A percentile compares a stretch with the other conserved stretches of the same genome.
Evolutionary conservation across 2,329 filamentous ascomycete genomes (phyloP).

Genomic region (Aphanocladium album): DNA sequence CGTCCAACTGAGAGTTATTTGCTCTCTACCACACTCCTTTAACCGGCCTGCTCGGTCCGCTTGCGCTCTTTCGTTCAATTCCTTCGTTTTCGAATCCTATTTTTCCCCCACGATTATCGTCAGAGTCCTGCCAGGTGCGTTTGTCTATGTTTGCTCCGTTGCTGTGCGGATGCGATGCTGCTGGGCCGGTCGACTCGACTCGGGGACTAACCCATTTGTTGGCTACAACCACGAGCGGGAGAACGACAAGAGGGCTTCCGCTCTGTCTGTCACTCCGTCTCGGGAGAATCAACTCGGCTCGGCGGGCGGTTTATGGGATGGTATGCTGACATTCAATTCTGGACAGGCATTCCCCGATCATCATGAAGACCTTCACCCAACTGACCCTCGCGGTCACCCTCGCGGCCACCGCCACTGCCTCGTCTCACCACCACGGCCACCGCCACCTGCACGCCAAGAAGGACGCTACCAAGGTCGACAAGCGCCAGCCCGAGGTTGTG

Average conservation of each 20-base stretch:
- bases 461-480: slow-evolving; percentile 35
- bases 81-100: slow-evolving; percentile 20
- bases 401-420: slow-evolving; percentile 49
- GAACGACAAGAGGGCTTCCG: too few relatives aligned
- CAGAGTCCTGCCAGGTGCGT: slow-evolving; percentile 3
- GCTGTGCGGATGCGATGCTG: background rate
- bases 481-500: slow-evolving; percentile 40
- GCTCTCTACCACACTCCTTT: slow-evolving; percentile 56
- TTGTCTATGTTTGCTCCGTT: background rate
- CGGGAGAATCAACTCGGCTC: too few relatives aligned
- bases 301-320: background rate
- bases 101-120: background rate
- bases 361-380: slow-evolving; percentile 14
- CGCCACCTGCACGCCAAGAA: slow-evolving; percentile 55
- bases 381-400: slow-evolving; percentile 49
- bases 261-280: background rate
- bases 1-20: slow-evolving; percentile 49
- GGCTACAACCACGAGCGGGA: background rate
- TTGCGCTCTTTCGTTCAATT: slow-evolving; percentile 27
- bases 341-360: background rate
- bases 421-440: slow-evolving; percentile 58
- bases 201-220: background rate
- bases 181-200: background rate
- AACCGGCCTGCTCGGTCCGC: slow-evolving; percentile 21
- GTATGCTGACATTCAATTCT: background rate